These are phyloP conservation scores for Inga laurina DNA, from an alignment of 306 rosid genomes.

Conservation along the genomic window DNA sequence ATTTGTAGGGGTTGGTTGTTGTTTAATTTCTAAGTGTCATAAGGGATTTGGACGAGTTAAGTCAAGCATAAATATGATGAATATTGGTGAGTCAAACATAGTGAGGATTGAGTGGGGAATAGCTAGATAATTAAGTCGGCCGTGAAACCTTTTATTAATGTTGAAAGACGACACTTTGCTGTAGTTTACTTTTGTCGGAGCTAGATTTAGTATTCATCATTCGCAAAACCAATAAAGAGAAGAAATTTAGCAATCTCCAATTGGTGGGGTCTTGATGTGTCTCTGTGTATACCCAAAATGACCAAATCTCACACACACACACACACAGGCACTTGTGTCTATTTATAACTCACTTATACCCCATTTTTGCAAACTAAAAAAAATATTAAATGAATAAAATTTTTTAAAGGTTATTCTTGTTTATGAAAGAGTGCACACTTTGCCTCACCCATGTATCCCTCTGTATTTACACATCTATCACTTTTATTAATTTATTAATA, in stretches of 20 bases:
- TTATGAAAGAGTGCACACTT: too few species aligned
- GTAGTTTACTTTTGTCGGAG: background rate
- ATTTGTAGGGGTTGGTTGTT: background rate
- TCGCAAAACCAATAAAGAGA: background rate
- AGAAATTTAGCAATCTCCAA: background rate
- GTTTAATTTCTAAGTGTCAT: background rate
- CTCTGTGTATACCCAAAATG: background rate
- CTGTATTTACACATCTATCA: too few species aligned
- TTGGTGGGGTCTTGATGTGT: conserved; percentile 1
- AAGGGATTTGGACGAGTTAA: background rate
- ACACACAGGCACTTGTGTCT: accelerated
- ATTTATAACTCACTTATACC: too few species aligned
- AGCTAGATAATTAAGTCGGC: background rate
- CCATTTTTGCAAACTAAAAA: too few species aligned
- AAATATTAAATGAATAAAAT: too few species aligned
- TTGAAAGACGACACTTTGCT: background rate
- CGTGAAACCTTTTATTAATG: background rate
- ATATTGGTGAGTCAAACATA: too few species aligned
- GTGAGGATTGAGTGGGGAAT: background rate
- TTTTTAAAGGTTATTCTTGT: too few species aligned
- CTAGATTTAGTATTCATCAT: too few species aligned
- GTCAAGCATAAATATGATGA: background rate
- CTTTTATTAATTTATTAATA: too few species aligned
- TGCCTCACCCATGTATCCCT: too few species aligned
- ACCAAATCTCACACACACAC: background rate